These are phyloP conservation scores for Cladosporium sp. DNA, from an alignment of 2,329 filamentous ascomycete species.

Conservation along the genomic window DNA sequence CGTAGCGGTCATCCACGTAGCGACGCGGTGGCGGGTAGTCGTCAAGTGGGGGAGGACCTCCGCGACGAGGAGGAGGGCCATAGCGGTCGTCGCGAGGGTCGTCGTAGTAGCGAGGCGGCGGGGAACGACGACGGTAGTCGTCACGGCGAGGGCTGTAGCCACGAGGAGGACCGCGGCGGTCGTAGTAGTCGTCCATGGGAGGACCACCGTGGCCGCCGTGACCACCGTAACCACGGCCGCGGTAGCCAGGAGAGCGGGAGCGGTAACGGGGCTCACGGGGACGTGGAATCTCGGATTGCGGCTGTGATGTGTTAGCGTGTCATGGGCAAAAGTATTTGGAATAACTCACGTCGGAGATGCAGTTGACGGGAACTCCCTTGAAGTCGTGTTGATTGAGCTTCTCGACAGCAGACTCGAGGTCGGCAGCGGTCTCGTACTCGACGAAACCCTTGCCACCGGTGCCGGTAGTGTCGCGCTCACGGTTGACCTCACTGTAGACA, in stretches of 20 bases:
- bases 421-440: slow-evolving; percentile 90
- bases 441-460: slow-evolving; percentile 72
- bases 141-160: slow-evolving; percentile 81
- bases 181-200: slow-evolving; percentile 68
- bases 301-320: slow-evolving; percentile 14
- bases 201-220: slow-evolving; percentile 33
- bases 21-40: slow-evolving; percentile 62
- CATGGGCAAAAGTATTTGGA: neutral
- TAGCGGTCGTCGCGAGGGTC: slow-evolving; percentile 66
- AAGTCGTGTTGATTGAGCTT: slow-evolving; percentile 92
- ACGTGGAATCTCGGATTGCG: slow-evolving; percentile 64
- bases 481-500: slow-evolving; percentile 93
- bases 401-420: slow-evolving; percentile 86
- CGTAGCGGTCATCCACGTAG: slow-evolving; percentile 73
- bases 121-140: slow-evolving; percentile 82
- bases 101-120: slow-evolving; percentile 80
- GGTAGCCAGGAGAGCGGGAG: slow-evolving; percentile 70
- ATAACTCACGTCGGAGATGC: slow-evolving; percentile 71
- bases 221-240: slow-evolving; percentile 53
- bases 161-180: slow-evolving; percentile 71
- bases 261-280: slow-evolving; percentile 61
- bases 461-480: slow-evolving; percentile 70
- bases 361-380: slow-evolving; percentile 82
- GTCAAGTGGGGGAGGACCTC: slow-evolving; percentile 65
- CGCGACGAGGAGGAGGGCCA: slow-evolving; percentile 58